Evolutionary conservation across 2,329 filamentous ascomycete species (phyloP).

Genomic region (Xylaria sp.): DNA sequence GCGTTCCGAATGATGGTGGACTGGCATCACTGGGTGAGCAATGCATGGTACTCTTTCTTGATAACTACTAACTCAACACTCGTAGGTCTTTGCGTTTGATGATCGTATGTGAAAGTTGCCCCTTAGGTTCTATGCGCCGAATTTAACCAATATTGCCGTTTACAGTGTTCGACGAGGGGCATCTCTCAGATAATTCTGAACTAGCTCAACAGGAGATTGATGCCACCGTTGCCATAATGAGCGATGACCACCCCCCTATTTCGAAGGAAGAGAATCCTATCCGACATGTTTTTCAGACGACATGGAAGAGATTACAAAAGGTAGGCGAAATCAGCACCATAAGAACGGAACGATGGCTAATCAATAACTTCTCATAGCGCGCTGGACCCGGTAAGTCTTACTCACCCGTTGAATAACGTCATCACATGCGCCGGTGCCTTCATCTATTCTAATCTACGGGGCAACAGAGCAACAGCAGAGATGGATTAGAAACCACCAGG

Average conservation of each 20-base stretch:
- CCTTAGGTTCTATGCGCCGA: neutral
- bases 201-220: constrained; percentile 34
- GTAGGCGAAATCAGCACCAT: neutral
- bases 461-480: constrained; percentile 17
- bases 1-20: constrained; percentile 37
- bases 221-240: constrained; percentile 31
- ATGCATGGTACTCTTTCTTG: neutral
- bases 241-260: constrained; percentile 31
- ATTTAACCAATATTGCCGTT: neutral
- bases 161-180: constrained; percentile 41
- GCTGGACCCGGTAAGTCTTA: constrained; percentile 1
- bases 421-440: neutral
- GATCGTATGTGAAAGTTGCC: constrained; percentile 19
- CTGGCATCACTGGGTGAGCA: constrained; percentile 38
- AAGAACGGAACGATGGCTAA: neutral
- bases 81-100: constrained; percentile 25
- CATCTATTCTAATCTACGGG: neutral
- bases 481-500: constrained; percentile 18
- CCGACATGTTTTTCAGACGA: constrained; percentile 37
- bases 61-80: neutral
- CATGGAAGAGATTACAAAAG: constrained; percentile 35
- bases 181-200: constrained; percentile 33
- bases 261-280: constrained; percentile 32
- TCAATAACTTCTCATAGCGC: neutral
- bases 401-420: neutral